phyloP scores from a whole-genome alignment of 768 basidiomycete species.

The Gelatoporia subvermispora region DNA sequence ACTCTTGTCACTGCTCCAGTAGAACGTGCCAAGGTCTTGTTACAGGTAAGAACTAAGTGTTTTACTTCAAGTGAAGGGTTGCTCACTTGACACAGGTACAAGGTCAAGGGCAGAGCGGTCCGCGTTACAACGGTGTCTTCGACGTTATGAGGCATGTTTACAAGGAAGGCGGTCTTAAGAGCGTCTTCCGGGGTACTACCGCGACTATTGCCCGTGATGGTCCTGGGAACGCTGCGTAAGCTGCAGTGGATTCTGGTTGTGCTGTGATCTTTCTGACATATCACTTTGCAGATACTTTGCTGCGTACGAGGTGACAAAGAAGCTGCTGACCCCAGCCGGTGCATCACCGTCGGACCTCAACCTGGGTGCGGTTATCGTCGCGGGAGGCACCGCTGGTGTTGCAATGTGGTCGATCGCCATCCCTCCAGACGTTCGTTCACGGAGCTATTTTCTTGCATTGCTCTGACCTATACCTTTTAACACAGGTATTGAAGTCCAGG shows the following conservation, averaged over 20 bases:
- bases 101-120: constrained; percentile 86
- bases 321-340: constrained; percentile 74
- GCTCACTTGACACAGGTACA: constrained; percentile 52
- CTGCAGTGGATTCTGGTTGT: constrained; percentile 9
- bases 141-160: constrained; percentile 91
- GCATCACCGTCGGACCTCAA: constrained; percentile 78
- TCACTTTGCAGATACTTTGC: constrained; percentile 77
- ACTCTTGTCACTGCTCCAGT: constrained; percentile 94
- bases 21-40: constrained; percentile 91
- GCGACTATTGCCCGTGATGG: constrained; percentile 96
- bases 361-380: constrained; percentile 80
- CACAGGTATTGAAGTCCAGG: constrained; percentile 94
- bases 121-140: constrained; percentile 82
- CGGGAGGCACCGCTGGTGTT: constrained; percentile 91
- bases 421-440: constrained; percentile 80
- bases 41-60: constrained; percentile 56
- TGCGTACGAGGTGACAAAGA: constrained; percentile 93
- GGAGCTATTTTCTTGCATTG: not conserved
- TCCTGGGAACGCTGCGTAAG: constrained; percentile 93
- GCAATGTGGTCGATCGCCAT: constrained; percentile 99
- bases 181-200: constrained; percentile 87
- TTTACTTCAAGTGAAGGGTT: not conserved
- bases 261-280: not conserved
- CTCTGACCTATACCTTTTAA: not conserved
- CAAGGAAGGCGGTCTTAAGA: constrained; percentile 86